Percentiles rank a stretch among this genome's conserved stretches.
phyloP scores from a whole-genome alignment of 2,329 filamentous ascomycete species.

The Sporothrix luriei region DNA sequence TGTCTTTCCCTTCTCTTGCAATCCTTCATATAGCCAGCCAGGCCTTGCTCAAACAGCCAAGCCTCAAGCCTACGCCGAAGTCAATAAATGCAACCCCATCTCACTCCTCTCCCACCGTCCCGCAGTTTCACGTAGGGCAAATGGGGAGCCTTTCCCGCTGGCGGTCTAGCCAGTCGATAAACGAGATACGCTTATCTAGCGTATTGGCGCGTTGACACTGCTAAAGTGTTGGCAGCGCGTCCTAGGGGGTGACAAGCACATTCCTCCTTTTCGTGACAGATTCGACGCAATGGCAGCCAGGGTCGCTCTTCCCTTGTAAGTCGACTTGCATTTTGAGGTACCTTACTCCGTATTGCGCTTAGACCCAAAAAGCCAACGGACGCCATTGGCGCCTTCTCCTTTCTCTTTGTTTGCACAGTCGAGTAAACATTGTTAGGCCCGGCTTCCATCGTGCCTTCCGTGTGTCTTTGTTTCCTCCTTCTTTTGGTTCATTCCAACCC shows the following conservation, averaged over 20 bases:
- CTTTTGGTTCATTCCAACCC: background rate
- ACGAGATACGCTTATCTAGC: background rate
- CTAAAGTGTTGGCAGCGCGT: background rate
- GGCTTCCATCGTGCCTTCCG: conserved; percentile 6
- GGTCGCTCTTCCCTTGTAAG: conserved; percentile 16
- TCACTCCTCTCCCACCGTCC: conserved; percentile 5
- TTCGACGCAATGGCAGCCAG: background rate
- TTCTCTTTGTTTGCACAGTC: conserved; percentile 13
- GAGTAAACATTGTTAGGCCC: background rate
- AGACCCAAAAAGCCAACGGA: background rate
- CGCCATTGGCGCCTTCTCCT: conserved; percentile 15
- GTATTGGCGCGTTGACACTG: conserved; percentile 1
- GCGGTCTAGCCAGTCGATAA: conserved; percentile 1
- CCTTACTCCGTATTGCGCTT: background rate
- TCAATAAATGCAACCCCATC: conserved; percentile 20
- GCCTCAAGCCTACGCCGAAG: conserved; percentile 14
- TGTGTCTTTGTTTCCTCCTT: background rate
- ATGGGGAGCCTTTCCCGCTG: background rate
- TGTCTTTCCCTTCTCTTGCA: background rate
- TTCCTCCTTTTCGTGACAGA: background rate
- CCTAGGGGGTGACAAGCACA: background rate
- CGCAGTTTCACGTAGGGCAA: conserved; percentile 1
- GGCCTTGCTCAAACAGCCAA: conserved; percentile 15
- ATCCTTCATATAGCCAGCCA: background rate
- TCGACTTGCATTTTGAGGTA: background rate